phyloP scores from a whole-genome alignment of 257 asterid genomes.

The Parsonsia alboflavescens region DNA sequence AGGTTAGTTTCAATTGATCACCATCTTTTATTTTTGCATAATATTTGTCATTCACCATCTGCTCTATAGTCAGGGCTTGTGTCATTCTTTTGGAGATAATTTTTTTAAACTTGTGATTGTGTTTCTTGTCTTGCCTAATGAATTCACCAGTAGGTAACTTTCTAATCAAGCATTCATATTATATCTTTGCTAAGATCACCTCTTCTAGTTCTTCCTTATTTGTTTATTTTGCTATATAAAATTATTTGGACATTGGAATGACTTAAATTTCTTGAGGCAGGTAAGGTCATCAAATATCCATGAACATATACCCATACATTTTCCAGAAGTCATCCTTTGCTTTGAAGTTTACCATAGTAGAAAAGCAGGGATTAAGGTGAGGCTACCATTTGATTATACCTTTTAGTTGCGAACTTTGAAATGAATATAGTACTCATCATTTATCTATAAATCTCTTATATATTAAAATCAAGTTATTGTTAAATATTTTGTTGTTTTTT shows the following conservation, averaged over 20 bases:
- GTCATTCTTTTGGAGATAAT: neutral
- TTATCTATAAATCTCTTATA: neutral
- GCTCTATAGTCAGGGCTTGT: too few species aligned
- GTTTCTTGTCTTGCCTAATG: neutral
- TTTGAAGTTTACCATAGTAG: slow-evolving; percentile 80
- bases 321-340: slow-evolving; percentile 62
- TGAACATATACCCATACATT: slow-evolving; percentile 48
- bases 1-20: too few species aligned
- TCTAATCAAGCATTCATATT: neutral
- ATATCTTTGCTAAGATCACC: neutral
- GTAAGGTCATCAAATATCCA: slow-evolving; percentile 44
- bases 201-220: neutral
- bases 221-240: neutral
- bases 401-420: neutral
- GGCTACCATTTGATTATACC: neutral
- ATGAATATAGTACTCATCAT: neutral
- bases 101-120: neutral
- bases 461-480: neutral
- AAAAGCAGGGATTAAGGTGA: slow-evolving; percentile 49
- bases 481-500: too few species aligned
- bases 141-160: neutral
- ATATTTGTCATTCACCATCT: too few species aligned
- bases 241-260: neutral
- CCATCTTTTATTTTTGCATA: too few species aligned
- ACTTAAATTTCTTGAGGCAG: slow-evolving; percentile 26